Evolutionary conservation across 306 rosid species (phyloP).

Genomic region (Prunus kanzakura): DNA sequence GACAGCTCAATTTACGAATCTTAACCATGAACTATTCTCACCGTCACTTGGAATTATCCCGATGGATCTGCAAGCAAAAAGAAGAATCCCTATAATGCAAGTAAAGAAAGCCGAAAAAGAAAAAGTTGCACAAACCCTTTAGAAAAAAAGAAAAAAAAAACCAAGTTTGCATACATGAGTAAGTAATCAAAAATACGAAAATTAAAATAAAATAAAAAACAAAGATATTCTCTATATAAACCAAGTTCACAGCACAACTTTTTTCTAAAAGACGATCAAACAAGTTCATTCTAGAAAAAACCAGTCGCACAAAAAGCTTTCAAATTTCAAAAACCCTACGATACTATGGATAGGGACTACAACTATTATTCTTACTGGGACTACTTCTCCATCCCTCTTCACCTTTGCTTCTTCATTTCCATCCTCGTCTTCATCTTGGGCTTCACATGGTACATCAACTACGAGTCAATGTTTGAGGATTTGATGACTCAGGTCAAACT

Average conservation of each 20-base stretch:
- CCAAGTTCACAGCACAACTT: not conserved
- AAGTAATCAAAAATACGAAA: not conserved
- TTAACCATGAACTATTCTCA: conserved; percentile 22
- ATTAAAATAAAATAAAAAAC: not conserved
- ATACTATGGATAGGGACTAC: conserved; percentile 47
- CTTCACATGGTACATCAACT: conserved; percentile 75
- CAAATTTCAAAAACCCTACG: not conserved
- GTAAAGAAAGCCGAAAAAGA: conserved; percentile 22
- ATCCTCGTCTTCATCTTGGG: conserved; percentile 49
- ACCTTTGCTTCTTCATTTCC: conserved; percentile 47
- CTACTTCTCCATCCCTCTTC: conserved; percentile 54
- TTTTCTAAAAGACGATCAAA: conserved; percentile 13
- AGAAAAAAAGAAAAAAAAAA: not conserved
- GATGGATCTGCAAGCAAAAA: conserved; percentile 20
- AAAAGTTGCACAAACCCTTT: not conserved
- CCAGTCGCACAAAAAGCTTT: not conserved
- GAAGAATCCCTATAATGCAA: conserved; percentile 17
- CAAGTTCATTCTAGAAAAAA: conserved; percentile 13
- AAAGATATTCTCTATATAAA: conserved; percentile 20
- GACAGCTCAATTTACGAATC: conserved; percentile 27
- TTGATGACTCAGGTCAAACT: conserved; percentile 51
- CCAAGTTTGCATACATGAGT: not conserved
- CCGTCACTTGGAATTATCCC: conserved; percentile 37
- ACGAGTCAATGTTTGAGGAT: conserved; percentile 52
- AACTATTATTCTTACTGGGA: conserved; percentile 44